Percentiles rank a stretch among this genome's conserved stretches.
Evolutionary conservation across 2,329 filamentous ascomycete genomes (phyloP).

Genomic region (Cladophialophora carrionii): DNA sequence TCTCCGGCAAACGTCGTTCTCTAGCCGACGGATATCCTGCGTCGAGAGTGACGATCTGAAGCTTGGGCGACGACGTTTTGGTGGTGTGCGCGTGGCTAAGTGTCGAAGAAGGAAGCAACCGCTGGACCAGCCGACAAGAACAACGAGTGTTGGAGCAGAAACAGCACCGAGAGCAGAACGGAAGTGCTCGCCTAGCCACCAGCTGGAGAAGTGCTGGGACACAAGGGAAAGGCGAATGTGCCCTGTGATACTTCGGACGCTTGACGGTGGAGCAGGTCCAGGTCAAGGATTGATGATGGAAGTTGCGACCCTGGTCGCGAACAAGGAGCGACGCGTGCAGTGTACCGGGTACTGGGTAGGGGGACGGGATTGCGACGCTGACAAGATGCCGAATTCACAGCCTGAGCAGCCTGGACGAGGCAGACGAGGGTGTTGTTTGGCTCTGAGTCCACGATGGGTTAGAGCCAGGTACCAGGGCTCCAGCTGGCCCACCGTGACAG

Average conservation of each 20-base stretch:
- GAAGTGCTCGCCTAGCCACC: conserved; percentile 10
- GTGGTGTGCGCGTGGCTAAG: conserved; percentile 11
- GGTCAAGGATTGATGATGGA: conserved; percentile 16
- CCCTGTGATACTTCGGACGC: conserved; percentile 11
- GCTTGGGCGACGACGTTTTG: conserved; percentile 12
- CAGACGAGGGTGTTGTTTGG: neutral
- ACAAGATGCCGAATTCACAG: neutral
- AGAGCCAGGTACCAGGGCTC: conserved; percentile 12
- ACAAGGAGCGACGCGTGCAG: conserved; percentile 28
- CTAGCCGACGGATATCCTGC: neutral
- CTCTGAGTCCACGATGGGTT: conserved; percentile 2
- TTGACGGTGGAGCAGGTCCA: conserved; percentile 18
- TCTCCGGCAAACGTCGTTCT: conserved; percentile 6
- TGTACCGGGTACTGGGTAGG: too few species aligned
- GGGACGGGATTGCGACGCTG: neutral
- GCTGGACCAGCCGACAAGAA: conserved; percentile 30
- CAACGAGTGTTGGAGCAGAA: conserved; percentile 7
- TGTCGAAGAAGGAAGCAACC: conserved; percentile 15
- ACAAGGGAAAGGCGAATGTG: conserved; percentile 6
- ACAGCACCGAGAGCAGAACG: conserved; percentile 8
- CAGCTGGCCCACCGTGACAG: conserved; percentile 23
- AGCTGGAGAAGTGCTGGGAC: neutral
- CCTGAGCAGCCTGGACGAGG: neutral
- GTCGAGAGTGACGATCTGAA: conserved; percentile 11
- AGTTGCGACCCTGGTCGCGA: conserved; percentile 10